Conservation (phyloP, 345 rosid species). For the Limnanthes douglasii region DNA sequence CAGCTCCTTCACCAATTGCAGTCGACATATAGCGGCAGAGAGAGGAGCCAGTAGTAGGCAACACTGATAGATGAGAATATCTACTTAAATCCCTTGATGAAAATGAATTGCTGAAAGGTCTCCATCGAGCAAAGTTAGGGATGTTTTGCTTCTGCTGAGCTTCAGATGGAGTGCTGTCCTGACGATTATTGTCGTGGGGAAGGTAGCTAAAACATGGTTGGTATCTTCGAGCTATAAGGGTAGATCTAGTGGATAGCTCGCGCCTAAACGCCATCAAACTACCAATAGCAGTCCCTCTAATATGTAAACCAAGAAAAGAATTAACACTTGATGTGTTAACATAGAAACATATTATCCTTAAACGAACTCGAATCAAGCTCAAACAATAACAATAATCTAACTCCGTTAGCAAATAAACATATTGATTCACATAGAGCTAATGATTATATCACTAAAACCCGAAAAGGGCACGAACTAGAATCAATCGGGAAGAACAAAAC, state of each 20-base stretch:
- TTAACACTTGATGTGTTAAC: no score
- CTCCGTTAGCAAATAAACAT: no score
- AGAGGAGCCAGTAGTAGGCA: conserved; percentile 20
- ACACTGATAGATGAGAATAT: conserved; percentile 14
- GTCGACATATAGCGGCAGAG: conserved; percentile 48
- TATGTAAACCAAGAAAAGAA: no score
- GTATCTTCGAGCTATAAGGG: conserved; percentile 16
- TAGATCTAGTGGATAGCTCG: conserved; percentile 32
- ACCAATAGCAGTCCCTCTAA: no score
- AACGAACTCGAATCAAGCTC: no score
- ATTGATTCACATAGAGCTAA: no score
- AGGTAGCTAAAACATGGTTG: conserved; percentile 23
- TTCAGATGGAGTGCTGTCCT: conserved; percentile 9
- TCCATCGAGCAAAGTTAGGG: conserved; percentile 20
- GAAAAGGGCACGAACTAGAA: no score
- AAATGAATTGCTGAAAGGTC: conserved; percentile 13
- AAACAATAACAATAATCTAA: no score
- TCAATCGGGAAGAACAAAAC: no score
- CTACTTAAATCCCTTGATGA: conserved; percentile 10
- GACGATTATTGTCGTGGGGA: conserved; percentile 22
- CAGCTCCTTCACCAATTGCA: conserved; percentile 22
- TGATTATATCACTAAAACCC: no score
- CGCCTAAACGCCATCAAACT: conserved; percentile 55
- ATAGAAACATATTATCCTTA: no score
- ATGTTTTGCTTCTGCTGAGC: conserved; percentile 15